Evolutionary conservation across 148 eudicot species (phyloP).

Genomic region (Vaccinium corymbosum): DNA sequence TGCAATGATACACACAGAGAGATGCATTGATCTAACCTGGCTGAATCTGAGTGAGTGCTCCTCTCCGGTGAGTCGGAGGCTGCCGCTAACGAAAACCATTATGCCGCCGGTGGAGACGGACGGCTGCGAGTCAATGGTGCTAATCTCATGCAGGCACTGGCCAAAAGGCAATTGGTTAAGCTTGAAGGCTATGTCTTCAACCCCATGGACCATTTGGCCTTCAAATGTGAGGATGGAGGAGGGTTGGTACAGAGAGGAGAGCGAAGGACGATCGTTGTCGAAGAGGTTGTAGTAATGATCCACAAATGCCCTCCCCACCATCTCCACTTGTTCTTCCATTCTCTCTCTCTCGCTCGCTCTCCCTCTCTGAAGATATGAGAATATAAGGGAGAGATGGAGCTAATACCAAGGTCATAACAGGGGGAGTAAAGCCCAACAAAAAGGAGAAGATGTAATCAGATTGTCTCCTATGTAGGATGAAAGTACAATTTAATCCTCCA

Average conservation of each 20-base stretch:
- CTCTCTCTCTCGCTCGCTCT: constrained; percentile 8
- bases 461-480: background rate
- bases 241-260: constrained; percentile 58
- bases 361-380: background rate
- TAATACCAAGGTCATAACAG: background rate
- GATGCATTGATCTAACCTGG: constrained; percentile 42
- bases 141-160: constrained; percentile 63
- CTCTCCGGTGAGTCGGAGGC: constrained; percentile 63
- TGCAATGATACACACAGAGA: background rate
- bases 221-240: constrained; percentile 67
- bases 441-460: background rate
- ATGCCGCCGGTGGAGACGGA: constrained; percentile 56
- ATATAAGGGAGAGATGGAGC: constrained; percentile 8
- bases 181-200: constrained; percentile 48
- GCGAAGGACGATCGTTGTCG: constrained; percentile 50
- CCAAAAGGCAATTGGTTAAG: constrained; percentile 61
- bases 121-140: constrained; percentile 78
- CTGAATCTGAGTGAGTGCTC: constrained; percentile 74
- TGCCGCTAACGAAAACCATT: constrained; percentile 73
- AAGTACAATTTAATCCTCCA: background rate
- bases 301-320: constrained; percentile 71
- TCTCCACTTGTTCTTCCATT: constrained; percentile 60
- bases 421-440: background rate
- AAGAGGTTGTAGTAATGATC: constrained; percentile 68
- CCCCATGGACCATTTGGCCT: constrained; percentile 58